A percentile compares a stretch with the other conserved stretches of the same genome.
phyloP scores from a whole-genome alignment of 1,139 yeast species.

The Geotrichum bryndzae region DNA sequence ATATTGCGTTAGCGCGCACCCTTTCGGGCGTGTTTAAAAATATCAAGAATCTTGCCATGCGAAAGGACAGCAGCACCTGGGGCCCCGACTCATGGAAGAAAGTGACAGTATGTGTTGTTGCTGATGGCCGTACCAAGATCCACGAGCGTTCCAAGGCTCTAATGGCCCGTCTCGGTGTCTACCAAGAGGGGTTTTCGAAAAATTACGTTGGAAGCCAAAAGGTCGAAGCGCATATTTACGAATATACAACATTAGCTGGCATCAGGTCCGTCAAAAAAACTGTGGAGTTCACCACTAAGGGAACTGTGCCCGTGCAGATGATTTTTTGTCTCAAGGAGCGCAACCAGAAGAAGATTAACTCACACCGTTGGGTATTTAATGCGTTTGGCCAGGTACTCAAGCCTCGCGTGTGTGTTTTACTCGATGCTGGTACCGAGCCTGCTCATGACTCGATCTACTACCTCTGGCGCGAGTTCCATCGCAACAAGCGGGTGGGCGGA shows the following conservation, averaged over 20 bases:
- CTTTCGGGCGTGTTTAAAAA: constrained; percentile 73
- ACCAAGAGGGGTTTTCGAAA: constrained; percentile 79
- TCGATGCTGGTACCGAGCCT: constrained; percentile 81
- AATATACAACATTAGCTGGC: constrained; percentile 73
- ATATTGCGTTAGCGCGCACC: constrained; percentile 62
- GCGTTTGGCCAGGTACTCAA: constrained; percentile 66
- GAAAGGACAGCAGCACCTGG: constrained; percentile 61
- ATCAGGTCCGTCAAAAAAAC: constrained; percentile 57
- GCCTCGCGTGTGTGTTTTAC: constrained; percentile 63
- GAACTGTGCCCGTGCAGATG: constrained; percentile 65
- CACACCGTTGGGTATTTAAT: constrained; percentile 82
- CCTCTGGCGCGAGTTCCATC: constrained; percentile 66
- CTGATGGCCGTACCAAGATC: constrained; percentile 69
- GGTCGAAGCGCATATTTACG: constrained; percentile 71
- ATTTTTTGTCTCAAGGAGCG: constrained; percentile 72
- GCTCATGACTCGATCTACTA: constrained; percentile 65
- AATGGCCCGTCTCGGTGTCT: constrained; percentile 66
- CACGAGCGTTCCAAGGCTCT: constrained; percentile 59
- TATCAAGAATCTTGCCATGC: constrained; percentile 53
- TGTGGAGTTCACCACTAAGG: constrained; percentile 49
- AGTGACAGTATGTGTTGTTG: constrained; percentile 66
- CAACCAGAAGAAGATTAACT: constrained; percentile 68
- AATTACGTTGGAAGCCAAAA: constrained; percentile 63
- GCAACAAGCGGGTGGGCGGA: constrained; percentile 70
- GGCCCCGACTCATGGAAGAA: constrained; percentile 79